phyloP scores from a whole-genome alignment of 148 eudicot genomes.

The Camellia japonica region DNA sequence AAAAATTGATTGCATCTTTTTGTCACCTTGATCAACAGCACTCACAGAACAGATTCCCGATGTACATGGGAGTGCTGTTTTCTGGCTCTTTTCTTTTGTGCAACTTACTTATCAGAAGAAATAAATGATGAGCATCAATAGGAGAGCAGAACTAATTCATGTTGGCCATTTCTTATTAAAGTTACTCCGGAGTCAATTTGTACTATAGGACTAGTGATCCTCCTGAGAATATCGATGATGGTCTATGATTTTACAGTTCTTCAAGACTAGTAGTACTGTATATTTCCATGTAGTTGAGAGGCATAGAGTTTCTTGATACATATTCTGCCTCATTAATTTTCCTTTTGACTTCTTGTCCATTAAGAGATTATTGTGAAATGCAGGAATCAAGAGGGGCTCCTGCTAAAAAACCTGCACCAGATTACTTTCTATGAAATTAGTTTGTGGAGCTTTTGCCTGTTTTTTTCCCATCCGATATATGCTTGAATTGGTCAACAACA shows the following conservation, averaged over 20 bases:
- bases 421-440: constrained; percentile 69
- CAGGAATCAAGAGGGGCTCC: constrained; percentile 98
- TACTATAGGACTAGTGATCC: background rate
- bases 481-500: background rate
- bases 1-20: background rate
- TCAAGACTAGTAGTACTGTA: background rate
- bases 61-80: too few species aligned
- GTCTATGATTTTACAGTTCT: too few species aligned
- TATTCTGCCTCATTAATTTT: background rate
- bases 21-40: background rate
- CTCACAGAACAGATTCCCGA: background rate
- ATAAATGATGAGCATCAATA: background rate
- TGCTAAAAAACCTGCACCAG: constrained; percentile 85
- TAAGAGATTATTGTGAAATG: constrained; percentile 25
- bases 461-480: background rate
- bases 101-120: too few species aligned
- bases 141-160: background rate
- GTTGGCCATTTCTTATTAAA: too few species aligned
- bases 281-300: background rate
- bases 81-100: background rate
- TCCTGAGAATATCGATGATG: too few species aligned
- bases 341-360: background rate
- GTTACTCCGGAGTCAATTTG: too few species aligned
- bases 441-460: background rate
- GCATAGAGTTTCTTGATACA: background rate